Evolutionary conservation across 495 filamentous ascomycete species (phyloP).

Genomic region (Aspergillus cavernicola): DNA sequence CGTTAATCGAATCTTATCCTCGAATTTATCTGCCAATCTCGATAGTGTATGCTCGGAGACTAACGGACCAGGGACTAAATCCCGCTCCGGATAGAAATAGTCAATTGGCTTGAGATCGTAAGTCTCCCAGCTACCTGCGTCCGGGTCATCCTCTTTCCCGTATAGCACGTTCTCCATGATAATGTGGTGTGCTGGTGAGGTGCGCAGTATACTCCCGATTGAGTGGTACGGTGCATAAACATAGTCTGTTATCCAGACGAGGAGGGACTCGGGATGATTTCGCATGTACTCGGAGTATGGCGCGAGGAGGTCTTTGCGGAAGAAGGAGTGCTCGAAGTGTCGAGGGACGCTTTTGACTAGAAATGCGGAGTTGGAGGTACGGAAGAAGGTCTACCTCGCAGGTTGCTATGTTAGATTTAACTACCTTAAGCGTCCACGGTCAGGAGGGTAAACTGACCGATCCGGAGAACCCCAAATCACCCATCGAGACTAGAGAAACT

Average conservation of each 20-base stretch:
- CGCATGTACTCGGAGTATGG: constrained; percentile 61
- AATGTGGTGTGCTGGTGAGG: constrained; percentile 62
- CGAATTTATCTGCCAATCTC: constrained; percentile 58
- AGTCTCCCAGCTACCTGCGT: constrained; percentile 54
- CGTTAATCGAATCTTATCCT: constrained; percentile 58
- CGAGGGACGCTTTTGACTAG: constrained; percentile 66
- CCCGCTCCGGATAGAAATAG: constrained; percentile 70
- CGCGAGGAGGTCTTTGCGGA: constrained; percentile 56
- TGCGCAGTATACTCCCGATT: constrained; percentile 51
- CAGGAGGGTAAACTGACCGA: constrained; percentile 33
- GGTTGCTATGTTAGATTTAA: not conserved
- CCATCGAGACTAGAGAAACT: constrained; percentile 42
- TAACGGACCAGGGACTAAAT: constrained; percentile 56
- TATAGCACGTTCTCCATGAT: constrained; percentile 70
- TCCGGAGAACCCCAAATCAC: constrained; percentile 58
- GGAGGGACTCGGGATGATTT: constrained; percentile 49
- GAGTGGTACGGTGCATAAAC: constrained; percentile 50
- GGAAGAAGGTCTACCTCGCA: constrained; percentile 59
- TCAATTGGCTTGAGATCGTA: constrained; percentile 69
- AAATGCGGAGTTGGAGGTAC: constrained; percentile 54
- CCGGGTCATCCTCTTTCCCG: constrained; percentile 43
- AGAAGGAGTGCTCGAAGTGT: constrained; percentile 64
- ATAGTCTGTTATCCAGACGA: constrained; percentile 68
- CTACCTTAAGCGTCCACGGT: no score
- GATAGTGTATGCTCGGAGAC: constrained; percentile 56